A percentile compares a stretch with the other conserved stretches of the same genome.
These are phyloP conservation scores for Phytophthora vignae DNA, from an alignment of 352 stramenopile genomes.

Conservation along the genomic window DNA sequence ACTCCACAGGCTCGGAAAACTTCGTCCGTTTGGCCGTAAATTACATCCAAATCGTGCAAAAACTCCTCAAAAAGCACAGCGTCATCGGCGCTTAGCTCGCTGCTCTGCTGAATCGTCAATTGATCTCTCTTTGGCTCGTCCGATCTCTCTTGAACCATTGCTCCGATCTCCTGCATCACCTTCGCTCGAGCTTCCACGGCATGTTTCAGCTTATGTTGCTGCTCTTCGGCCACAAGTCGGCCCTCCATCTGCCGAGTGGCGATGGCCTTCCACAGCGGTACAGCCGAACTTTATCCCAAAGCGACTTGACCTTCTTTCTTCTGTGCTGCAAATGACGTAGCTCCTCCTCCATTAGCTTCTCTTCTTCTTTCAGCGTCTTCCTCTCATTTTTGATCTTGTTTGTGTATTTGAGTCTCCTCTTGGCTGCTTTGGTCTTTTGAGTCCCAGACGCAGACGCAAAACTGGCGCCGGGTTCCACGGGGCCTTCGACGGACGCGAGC, in stretches of 20 bases:
- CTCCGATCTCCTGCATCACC: conserved; percentile 26
- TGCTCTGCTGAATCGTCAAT: background rate
- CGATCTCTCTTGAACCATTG: conserved; percentile 11
- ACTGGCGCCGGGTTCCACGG: background rate
- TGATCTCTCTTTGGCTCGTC: background rate
- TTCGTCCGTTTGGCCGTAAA: conserved; percentile 30
- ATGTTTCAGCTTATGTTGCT: conserved; percentile 24
- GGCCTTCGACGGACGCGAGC: background rate
- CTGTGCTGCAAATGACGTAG: conserved; percentile 16
- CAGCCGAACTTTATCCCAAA: background rate
- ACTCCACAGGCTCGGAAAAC: conserved; percentile 28
- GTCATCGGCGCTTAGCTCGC: conserved; percentile 22
- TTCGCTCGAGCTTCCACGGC: conserved; percentile 26
- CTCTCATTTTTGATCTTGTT: conserved; percentile 40
- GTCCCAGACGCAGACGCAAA: background rate
- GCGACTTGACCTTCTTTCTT: conserved; percentile 18
- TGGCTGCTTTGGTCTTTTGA: conserved; percentile 14
- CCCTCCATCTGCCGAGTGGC: conserved; percentile 36
- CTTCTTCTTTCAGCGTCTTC: conserved; percentile 26
- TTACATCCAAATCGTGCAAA: conserved; percentile 28
- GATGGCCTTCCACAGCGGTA: conserved; percentile 24
- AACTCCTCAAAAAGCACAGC: conserved; percentile 29
- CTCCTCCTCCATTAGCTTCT: conserved; percentile 19
- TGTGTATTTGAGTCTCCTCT: conserved; percentile 32
- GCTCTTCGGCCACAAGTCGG: conserved; percentile 30